These are phyloP conservation scores for Gastrolobium bilobum DNA, from an alignment of 306 rosid species.

Conservation along the genomic window DNA sequence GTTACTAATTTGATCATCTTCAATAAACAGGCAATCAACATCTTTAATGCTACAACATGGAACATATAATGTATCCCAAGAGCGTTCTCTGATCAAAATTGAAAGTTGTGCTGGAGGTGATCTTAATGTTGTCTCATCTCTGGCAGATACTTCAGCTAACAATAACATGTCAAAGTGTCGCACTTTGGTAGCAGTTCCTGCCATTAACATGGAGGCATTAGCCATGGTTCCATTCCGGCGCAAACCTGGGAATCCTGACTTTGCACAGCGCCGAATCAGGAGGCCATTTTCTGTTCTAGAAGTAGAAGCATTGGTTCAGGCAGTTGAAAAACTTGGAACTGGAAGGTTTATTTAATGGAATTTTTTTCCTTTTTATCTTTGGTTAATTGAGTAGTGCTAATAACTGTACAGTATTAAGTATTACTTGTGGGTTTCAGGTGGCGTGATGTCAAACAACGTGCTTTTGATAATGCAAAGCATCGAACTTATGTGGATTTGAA, in stretches of 20 bases:
- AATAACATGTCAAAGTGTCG: constrained; percentile 62
- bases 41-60: constrained; percentile 59
- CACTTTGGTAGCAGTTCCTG: constrained; percentile 68
- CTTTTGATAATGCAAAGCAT: constrained; percentile 75
- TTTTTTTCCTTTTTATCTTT: background rate
- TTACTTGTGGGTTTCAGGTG: constrained; percentile 55
- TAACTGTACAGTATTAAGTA: background rate
- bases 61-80: constrained; percentile 56
- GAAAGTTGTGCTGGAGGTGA: constrained; percentile 61
- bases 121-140: constrained; percentile 49
- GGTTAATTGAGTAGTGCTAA: constrained; percentile 18
- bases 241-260: constrained; percentile 70
- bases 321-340: constrained; percentile 88
- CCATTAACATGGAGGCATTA: constrained; percentile 67
- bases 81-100: constrained; percentile 51
- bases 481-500: constrained; percentile 83
- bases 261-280: constrained; percentile 77
- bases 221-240: constrained; percentile 68
- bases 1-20: constrained; percentile 42
- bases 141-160: constrained; percentile 54
- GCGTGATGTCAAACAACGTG: constrained; percentile 76
- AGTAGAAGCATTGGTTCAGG: constrained; percentile 84
- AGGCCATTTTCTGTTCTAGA: constrained; percentile 86
- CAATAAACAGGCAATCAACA: constrained; percentile 60
- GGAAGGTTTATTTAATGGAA: constrained; percentile 66